phyloP scores from a whole-genome alignment of 1,139 yeast genomes.

The Nakaseomyces glabratus region DNA sequence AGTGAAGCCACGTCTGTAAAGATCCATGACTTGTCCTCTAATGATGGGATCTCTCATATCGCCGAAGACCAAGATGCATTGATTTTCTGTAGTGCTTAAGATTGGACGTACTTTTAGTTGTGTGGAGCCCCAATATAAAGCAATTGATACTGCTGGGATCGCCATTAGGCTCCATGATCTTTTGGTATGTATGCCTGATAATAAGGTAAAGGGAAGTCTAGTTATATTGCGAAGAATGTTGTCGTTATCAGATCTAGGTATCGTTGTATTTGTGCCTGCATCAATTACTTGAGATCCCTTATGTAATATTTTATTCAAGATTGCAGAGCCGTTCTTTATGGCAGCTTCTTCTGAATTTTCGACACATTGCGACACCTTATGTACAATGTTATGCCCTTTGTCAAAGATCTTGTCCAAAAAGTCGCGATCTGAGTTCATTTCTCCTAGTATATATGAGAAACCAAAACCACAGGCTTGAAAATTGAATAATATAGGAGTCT shows the following conservation, averaged over 20 bases:
- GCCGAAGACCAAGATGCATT: conserved; percentile 27
- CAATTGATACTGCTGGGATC: conserved; percentile 14
- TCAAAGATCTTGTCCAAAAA: conserved; percentile 11
- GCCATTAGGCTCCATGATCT: background rate
- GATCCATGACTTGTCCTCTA: conserved; percentile 30
- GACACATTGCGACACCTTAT: conserved; percentile 6
- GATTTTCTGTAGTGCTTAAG: conserved; percentile 13
- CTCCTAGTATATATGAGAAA: no score
- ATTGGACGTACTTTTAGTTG: conserved; percentile 14
- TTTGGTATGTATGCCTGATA: no score
- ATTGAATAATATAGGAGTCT: no score
- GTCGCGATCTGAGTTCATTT: no score
- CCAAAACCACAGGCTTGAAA: no score
- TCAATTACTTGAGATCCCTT: background rate
- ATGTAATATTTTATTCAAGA: conserved; percentile 1
- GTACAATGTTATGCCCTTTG: conserved; percentile 6
- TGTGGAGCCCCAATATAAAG: conserved; percentile 15
- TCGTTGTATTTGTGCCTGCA: no score
- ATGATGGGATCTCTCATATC: conserved; percentile 31
- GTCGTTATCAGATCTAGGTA: no score
- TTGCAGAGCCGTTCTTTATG: background rate
- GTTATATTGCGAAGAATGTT: no score
- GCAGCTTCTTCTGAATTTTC: conserved; percentile 4
- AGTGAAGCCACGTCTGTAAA: conserved; percentile 28
- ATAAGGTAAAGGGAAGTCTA: no score